Base-by-base conservation (phyloP, 192 early-diverging fungal genomes). In the Tieghemiomyces parasiticus region DNA sequence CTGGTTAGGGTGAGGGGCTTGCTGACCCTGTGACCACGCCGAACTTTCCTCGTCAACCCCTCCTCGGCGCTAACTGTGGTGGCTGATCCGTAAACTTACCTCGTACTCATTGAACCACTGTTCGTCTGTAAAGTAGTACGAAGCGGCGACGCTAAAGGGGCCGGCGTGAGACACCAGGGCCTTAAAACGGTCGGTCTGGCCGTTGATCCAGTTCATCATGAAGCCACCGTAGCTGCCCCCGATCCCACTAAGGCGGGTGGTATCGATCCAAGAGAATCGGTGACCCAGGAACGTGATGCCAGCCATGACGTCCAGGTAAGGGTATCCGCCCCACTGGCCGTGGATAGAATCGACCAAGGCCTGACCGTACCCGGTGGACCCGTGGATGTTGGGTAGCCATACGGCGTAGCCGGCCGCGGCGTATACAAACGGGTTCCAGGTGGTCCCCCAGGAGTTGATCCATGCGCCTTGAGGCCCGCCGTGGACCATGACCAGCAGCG, bases 201-300 rank as follows among this genome's bases (percentile, higher is more conserved):
- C 80, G 61, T 90, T 90, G 61, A 90, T 71, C 86, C 87, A 90
- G 71, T 90, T 90, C 53, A 85, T 73, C 88, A 86, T 86, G 62
- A 79, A 88, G 14, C 85, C 88, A 64, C 88, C 88, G 67, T 89
- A 90, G 8, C 76, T 80, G 1, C 83, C 87, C 46, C 88, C 88
- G 32, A 89, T 63, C 28, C 73, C 86, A 35, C 72, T 72, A 29
- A 89, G 63, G 16, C 81, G 70, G 0, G 56, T 56, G 1, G 59
- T 46, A 64, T 88, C 87, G 29, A 90, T 74, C 6, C 35, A 46
- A 4, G 60, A 35, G 58, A 74, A 73, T n/a, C 65, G 67, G 16
- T 68, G 68, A 29, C 86, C 38, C 20, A 83, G 62, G 58, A 81
- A 75, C 55, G 83, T 74, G 32, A 90, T 62, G 26, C 87, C 85